Evolutionary conservation across 2,329 filamentous ascomycete genomes (phyloP), one percentile per base, ranked within the genome.

Genomic region (Stagonosporopsis chrysanthemi): DNA sequence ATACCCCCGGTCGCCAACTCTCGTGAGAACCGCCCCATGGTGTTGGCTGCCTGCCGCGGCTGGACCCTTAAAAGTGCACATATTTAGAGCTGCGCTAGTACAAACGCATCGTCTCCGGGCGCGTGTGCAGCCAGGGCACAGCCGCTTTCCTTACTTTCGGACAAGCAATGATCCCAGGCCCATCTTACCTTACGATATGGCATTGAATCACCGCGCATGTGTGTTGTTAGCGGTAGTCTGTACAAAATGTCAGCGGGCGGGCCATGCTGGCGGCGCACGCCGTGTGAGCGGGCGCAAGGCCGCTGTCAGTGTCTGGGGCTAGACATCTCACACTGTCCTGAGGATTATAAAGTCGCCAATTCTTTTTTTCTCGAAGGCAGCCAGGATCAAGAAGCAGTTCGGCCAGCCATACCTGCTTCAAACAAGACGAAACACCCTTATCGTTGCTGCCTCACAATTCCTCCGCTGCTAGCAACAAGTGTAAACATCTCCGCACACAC

Each of bases 261-360:
- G 19, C 40, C 52, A 45, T 45, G 22, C 38, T 55, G 40, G 26
- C 29, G 45, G 31, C 52, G 52, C 44, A 38, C 40, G 41, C 46
- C 39, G 28, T 28, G 52, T 40, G 52, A 40, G 47, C 42, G 48
- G 47, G 38, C 43, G 23, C 31, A 35, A 47, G 53, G 36, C 48
- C 43, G 48, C 48, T 52, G 54, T 52, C 39, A 46, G 24, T 41
- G 54, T 57, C 43, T 44, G 48, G 40, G 43, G 23, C 49, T 52
- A 57, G 43, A 17, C 26, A 35, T 57, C 54, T 52, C 48, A 44
- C 38, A 56, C 54, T 28, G 35, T 52, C 39, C 48, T 57, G 54
- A 52, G 43, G 49, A 26, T 44, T 52, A 44, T 44, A 57, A 49
- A 49, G 54, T 52, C 48, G 43, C 54, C 48, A 24, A 29, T 52